Percentiles rank a stretch among this genome's conserved stretches.
These are phyloP conservation scores for Porphyrellus sp. DNA, from an alignment of 1,284 basidiomycete genomes.

Conservation along the genomic window DNA sequence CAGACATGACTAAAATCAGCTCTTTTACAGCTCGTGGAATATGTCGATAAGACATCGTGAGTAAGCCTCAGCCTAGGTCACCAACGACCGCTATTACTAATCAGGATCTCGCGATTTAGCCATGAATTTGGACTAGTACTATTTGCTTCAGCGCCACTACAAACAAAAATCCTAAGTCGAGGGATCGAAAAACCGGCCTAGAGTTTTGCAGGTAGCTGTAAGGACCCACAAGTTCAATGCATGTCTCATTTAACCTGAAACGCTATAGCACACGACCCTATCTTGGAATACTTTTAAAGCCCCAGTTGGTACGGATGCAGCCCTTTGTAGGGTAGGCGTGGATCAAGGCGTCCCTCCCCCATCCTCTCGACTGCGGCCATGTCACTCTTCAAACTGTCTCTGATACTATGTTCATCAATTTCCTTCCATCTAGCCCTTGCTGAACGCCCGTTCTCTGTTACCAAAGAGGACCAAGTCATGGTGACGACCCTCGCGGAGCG, in stretches of 20 bases:
- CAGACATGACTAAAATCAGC: neutral
- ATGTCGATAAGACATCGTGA: neutral
- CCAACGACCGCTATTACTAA: too few relatives aligned
- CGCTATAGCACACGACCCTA: neutral
- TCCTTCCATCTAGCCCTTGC: constrained; percentile 11
- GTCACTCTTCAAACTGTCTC: constrained; percentile 7
- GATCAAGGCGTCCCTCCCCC: too few relatives aligned
- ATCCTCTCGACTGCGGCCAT: neutral
- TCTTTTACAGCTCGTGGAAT: neutral
- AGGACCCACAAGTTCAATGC: neutral
- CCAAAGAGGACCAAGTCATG: constrained; percentile 5
- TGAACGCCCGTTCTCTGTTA: neutral
- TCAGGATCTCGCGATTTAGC: neutral
- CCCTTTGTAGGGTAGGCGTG: too few relatives aligned
- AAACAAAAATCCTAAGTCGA: neutral
- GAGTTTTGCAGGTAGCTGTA: neutral
- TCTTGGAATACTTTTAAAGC: neutral
- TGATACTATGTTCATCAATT: constrained; percentile 1
- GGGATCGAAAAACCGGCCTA: neutral
- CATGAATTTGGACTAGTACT: neutral
- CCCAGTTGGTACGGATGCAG: neutral
- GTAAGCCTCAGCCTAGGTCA: too few relatives aligned
- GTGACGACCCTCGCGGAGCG: constrained; percentile 1
- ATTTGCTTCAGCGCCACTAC: neutral
- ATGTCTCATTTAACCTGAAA: constrained; percentile 1